Evolutionary conservation across 371 early-diverging fungal genomes (phyloP).

Genomic region (Fennellomyces sp.): DNA sequence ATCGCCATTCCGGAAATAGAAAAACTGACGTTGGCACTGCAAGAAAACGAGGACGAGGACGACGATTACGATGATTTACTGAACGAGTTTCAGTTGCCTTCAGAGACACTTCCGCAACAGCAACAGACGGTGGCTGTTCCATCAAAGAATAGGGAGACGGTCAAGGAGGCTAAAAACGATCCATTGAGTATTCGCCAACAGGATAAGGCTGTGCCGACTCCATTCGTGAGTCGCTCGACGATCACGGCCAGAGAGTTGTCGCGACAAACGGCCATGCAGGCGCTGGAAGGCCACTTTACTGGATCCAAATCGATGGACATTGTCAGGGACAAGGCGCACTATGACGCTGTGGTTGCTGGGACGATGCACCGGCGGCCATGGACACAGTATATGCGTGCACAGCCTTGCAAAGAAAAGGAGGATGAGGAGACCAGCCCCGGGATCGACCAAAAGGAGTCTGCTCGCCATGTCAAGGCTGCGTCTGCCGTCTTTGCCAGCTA

Average conservation of each 20-base stretch:
- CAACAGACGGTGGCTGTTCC: background rate
- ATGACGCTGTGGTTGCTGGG: conserved; percentile 36
- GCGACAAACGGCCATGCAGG: conserved; percentile 35
- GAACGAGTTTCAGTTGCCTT: conserved; percentile 16
- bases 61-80: conserved; percentile 9
- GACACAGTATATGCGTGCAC: conserved; percentile 25
- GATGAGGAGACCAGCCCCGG: background rate
- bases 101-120: background rate
- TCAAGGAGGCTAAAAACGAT: background rate
- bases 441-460: conserved; percentile 1
- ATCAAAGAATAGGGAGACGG: background rate
- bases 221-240: background rate
- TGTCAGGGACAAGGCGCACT: conserved; percentile 31
- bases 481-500: background rate
- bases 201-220: background rate
- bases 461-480: background rate
- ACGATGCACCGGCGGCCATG: conserved; percentile 24
- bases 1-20: background rate
- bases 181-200: conserved; percentile 3
- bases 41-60: conserved; percentile 9
- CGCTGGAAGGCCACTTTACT: conserved; percentile 23
- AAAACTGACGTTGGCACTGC: background rate
- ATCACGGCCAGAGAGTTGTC: conserved; percentile 15
- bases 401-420: conserved; percentile 6
- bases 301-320: conserved; percentile 19